Percentiles rank a stretch among this genome's conserved stretches.
Evolutionary conservation across 495 filamentous ascomycete genomes (phyloP).

Genomic region (Penicillium ucsense): DNA sequence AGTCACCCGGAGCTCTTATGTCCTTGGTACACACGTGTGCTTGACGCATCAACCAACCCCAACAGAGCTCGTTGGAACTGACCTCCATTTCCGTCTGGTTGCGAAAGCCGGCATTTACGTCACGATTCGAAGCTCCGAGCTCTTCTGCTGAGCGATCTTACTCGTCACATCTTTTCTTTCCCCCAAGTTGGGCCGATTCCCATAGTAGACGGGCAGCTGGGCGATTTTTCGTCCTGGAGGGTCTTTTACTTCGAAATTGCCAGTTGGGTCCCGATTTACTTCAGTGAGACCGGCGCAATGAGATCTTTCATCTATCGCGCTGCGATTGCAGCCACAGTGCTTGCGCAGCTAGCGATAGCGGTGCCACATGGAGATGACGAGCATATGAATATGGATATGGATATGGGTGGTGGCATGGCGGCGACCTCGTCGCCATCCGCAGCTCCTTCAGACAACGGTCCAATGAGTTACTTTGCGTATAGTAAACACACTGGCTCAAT

Average conservation of each 20-base stretch:
- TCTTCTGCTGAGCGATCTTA: constrained; percentile 2
- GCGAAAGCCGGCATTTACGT: constrained; percentile 10
- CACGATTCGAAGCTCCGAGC: constrained; percentile 20
- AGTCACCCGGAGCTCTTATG: not conserved
- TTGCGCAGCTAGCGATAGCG: constrained; percentile 26
- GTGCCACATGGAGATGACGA: constrained; percentile 30
- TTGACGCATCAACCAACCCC: not conserved
- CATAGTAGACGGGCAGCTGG: not conserved
- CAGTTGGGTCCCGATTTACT: constrained; percentile 1
- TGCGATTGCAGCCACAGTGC: constrained; percentile 23
- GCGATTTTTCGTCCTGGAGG: not conserved
- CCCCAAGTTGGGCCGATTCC: not conserved
- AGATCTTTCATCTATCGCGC: constrained; percentile 11
- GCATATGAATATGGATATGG: constrained; percentile 30
- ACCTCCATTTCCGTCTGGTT: not conserved
- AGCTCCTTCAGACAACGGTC: constrained; percentile 8
- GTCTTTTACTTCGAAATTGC: not conserved
- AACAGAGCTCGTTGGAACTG: not conserved
- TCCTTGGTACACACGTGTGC: not conserved
- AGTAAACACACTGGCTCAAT: constrained; percentile 57
- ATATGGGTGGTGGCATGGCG: constrained; percentile 23
- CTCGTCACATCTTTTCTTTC: constrained; percentile 2
- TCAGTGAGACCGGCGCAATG: constrained; percentile 12
- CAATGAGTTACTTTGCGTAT: constrained; percentile 68
- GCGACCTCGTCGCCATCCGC: constrained; percentile 11